Percentiles rank a stretch among this genome's conserved stretches.
phyloP scores from a whole-genome alignment of 257 asterid genomes.

The Galeopsis tetrahit region DNA sequence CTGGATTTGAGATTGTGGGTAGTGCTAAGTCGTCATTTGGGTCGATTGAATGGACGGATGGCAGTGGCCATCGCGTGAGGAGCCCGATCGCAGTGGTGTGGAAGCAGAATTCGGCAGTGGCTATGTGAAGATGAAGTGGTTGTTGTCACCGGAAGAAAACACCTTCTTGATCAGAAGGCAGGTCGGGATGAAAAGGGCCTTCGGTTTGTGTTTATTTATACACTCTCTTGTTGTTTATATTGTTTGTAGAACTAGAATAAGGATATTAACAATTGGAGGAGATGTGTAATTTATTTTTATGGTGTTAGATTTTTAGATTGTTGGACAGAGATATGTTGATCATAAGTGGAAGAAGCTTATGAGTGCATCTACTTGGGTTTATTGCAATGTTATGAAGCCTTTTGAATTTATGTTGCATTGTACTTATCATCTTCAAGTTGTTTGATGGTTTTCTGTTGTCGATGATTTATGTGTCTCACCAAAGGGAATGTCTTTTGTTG shows the following conservation, averaged over 20 bases:
- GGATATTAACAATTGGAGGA: constrained; percentile 16
- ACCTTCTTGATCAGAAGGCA: background rate
- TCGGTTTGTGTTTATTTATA: background rate
- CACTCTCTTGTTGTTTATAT: constrained; percentile 20
- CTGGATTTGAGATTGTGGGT: constrained; percentile 37
- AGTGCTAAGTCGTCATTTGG: constrained; percentile 62
- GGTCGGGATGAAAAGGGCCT: background rate
- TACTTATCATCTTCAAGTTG: constrained; percentile 3
- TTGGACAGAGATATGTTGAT: constrained; percentile 16
- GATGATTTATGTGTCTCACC: background rate
- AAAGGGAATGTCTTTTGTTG: background rate
- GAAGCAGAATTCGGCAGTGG: constrained; percentile 45
- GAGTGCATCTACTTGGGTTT: background rate
- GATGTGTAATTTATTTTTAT: background rate
- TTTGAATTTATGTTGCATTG: background rate
- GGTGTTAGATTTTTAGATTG: constrained; percentile 17
- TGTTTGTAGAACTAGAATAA: constrained; percentile 36
- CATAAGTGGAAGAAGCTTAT: constrained; percentile 6
- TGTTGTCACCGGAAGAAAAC: background rate
- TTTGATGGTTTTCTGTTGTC: background rate
- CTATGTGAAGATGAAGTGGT: constrained; percentile 49
- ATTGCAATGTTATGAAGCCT: background rate
- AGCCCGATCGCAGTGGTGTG: constrained; percentile 77
- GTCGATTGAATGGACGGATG: constrained; percentile 81
- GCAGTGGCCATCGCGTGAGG: constrained; percentile 70